These are phyloP conservation scores for Thalassiosira hispida DNA, from an alignment of 352 stramenopile species.

Conservation along the genomic window DNA sequence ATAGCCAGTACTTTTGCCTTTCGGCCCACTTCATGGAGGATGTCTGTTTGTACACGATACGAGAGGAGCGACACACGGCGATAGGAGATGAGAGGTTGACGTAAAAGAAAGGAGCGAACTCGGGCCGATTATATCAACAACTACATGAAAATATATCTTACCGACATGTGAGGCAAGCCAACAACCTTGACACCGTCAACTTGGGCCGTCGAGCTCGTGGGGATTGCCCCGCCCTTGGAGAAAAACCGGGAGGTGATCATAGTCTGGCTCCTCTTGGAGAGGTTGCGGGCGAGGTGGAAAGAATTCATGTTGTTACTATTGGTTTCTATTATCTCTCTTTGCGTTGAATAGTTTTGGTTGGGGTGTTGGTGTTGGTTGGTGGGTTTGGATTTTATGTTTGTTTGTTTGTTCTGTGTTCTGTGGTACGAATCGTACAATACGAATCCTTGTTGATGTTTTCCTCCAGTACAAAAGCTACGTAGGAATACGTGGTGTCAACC, in stretches of 20 bases:
- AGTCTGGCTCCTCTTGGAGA: conserved; percentile 29
- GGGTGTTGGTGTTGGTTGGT: too few relatives aligned
- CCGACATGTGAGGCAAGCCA: conserved; percentile 39
- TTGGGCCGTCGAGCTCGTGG: conserved; percentile 28
- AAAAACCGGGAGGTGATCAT: conserved; percentile 31
- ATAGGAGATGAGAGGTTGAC: not conserved
- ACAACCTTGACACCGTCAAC: conserved; percentile 41
- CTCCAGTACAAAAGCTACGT: too few relatives aligned
- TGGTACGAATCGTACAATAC: too few relatives aligned
- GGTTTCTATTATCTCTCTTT: not conserved
- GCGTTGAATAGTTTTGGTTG: too few relatives aligned
- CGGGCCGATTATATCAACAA: too few relatives aligned
- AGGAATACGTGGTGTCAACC: too few relatives aligned
- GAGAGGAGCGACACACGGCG: not conserved
- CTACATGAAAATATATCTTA: too few relatives aligned
- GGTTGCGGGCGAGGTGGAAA: conserved; percentile 30
- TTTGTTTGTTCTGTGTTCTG: too few relatives aligned
- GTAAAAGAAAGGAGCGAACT: too few relatives aligned
- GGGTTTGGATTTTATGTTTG: too few relatives aligned
- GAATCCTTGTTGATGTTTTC: too few relatives aligned
- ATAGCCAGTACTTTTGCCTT: conserved; percentile 51
- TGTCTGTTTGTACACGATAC: conserved; percentile 25
- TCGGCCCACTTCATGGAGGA: conserved; percentile 40
- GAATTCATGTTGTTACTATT: conserved; percentile 35
- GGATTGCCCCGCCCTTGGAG: conserved; percentile 37